These are phyloP conservation scores for Xylaria castorea DNA, from an alignment of 495 filamentous ascomycete species.

Conservation along the genomic window DNA sequence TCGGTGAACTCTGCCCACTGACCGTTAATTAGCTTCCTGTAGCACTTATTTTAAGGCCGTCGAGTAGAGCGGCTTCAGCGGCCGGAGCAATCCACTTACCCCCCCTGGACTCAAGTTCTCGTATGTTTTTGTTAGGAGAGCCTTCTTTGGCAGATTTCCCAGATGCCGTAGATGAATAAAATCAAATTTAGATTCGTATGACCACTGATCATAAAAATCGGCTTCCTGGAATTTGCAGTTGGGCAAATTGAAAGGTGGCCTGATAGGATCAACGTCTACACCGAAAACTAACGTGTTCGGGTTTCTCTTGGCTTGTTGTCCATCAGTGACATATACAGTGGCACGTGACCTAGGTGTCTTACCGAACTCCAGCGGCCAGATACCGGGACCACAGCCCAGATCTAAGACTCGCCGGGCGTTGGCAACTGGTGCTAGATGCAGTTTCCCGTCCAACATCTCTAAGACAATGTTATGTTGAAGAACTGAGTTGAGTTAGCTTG, in stretches of 20 bases:
- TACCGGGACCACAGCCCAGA: conserved; percentile 20
- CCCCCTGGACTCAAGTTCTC: conserved; percentile 23
- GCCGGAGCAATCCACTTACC: conserved; percentile 4
- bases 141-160: neutral
- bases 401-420: conserved; percentile 25
- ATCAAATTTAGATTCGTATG: conserved; percentile 19
- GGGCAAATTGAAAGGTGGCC: conserved; percentile 11
- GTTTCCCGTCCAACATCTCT: conserved; percentile 23
- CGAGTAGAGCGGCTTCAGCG: neutral
- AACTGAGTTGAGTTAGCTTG: conserved; percentile 12
- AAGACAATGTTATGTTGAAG: conserved; percentile 23
- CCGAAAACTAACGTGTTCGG: conserved; percentile 16
- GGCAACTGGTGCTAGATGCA: conserved; percentile 17
- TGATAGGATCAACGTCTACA: conserved; percentile 21
- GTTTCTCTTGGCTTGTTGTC: conserved; percentile 21
- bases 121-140: conserved; percentile 17
- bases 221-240: conserved; percentile 17
- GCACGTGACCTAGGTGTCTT: neutral
- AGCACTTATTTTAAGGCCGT: neutral
- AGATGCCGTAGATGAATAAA: conserved; percentile 25
- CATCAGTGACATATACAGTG: neutral
- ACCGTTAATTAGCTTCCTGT: neutral
- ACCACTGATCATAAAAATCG: conserved; percentile 21
- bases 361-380: conserved; percentile 23
- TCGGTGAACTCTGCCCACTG: conserved; percentile 28